Evolutionary conservation across 1,284 basidiomycete species (phyloP).

Genomic region (Microbotryomycetes sp.): DNA sequence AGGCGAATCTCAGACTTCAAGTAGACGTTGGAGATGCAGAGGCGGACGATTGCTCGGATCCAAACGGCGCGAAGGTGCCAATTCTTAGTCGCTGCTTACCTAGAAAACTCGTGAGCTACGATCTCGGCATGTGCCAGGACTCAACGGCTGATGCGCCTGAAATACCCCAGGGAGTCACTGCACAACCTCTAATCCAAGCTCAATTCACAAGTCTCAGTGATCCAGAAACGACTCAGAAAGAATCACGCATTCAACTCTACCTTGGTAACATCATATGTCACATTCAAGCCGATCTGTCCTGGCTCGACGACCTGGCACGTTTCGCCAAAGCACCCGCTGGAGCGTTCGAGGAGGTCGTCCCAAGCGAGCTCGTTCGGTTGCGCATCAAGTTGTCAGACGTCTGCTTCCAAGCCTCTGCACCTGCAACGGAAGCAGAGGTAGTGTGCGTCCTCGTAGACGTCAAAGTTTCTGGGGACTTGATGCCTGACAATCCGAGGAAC

Average conservation of each 20-base stretch:
- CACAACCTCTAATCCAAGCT: conserved; percentile 52
- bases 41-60: conserved; percentile 43
- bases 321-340: conserved; percentile 68
- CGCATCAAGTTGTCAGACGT: conserved; percentile 61
- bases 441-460: conserved; percentile 61
- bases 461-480: conserved; percentile 62
- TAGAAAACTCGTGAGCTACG: conserved; percentile 9
- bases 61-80: background rate
- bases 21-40: conserved; percentile 58
- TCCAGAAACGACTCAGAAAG: conserved; percentile 64
- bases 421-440: conserved; percentile 54
- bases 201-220: conserved; percentile 62
- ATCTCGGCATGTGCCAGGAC: conserved; percentile 25
- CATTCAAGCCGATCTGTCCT: conserved; percentile 57
- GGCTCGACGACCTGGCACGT: conserved; percentile 56
- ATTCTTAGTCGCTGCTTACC: conserved; percentile 5
- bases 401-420: conserved; percentile 59
- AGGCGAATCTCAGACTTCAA: conserved; percentile 66
- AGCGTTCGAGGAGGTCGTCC: conserved; percentile 80
- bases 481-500: conserved; percentile 58
- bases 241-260: conserved; percentile 63
- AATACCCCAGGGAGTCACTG: conserved; percentile 37
- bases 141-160: conserved; percentile 3
- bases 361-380: conserved; percentile 75
- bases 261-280: conserved; percentile 62